Evolutionary conservation across 345 rosid genomes (phyloP).

Genomic region (Linum tenue): DNA sequence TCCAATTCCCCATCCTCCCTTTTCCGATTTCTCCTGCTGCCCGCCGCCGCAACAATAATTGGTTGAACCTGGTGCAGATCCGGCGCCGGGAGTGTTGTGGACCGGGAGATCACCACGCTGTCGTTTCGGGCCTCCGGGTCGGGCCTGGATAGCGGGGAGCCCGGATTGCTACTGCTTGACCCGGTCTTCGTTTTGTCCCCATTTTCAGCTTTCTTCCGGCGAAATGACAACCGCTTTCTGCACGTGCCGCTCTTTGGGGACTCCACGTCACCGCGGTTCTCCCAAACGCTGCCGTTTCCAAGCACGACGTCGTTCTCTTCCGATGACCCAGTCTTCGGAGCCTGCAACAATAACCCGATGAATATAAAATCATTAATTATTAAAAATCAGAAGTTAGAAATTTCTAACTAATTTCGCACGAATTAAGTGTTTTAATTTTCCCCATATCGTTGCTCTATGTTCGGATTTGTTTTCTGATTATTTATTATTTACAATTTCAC

Average conservation of each 20-base stretch:
- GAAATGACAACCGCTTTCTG: conserved; percentile 11
- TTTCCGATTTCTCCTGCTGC: not conserved
- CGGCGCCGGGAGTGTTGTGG: conserved; percentile 8
- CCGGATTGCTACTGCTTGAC: conserved; percentile 15
- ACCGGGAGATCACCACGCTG: conserved; percentile 1
- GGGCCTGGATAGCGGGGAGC: conserved; percentile 21
- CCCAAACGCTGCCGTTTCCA: conserved; percentile 20
- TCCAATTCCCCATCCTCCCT: conserved; percentile 16
- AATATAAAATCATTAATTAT: not conserved
- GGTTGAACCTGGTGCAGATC: not conserved
- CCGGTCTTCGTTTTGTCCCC: conserved; percentile 18
- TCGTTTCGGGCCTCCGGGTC: conserved; percentile 1
- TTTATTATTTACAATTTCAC: not conserved
- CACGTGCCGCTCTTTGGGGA: conserved; percentile 15
- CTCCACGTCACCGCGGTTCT: not conserved
- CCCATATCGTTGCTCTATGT: too few relatives aligned
- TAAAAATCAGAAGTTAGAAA: not conserved
- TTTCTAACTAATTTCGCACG: not conserved
- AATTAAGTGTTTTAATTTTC: not conserved
- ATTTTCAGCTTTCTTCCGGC: conserved; percentile 14
- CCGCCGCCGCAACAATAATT: not conserved
- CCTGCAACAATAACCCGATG: not conserved
- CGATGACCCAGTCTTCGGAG: not conserved
- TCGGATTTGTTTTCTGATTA: not conserved
- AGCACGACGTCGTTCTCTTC: not conserved